Base-by-base conservation (phyloP, 2,329 filamentous ascomycete genomes). In the Xylariaceae sp. region DNA sequence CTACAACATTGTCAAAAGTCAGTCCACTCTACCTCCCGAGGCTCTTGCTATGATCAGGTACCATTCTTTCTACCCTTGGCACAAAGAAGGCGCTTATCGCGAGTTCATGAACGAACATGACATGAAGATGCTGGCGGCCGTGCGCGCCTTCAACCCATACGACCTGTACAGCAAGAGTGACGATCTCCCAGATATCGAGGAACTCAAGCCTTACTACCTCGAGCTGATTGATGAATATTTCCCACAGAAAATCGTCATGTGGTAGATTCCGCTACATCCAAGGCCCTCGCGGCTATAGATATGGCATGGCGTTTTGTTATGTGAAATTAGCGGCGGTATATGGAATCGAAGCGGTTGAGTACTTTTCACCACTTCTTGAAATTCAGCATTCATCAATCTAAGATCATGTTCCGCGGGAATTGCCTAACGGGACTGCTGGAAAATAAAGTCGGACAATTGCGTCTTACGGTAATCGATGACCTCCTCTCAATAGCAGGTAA, bases 61-160 rank as follows among this genome's bases (percentile, higher is more conserved):
- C 73, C 91, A 96, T 74, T 89, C 85, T 5, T 95, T 95, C 74
- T 96, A 96, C 73, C 86, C 91, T 15, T 96, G 90, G 91, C 91
- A 95, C 73, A 83, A 79, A 57, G 85, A 87, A 70, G 86, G 86
- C 51, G 90, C 88, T 6, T 96, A 96, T 73, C 72, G 73, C 56
- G 83, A 89, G 72, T 80, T 95, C 70, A 95, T 95, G 90, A 80
- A 86, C 69, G 84, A 87, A 56, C 86, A 91, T 68, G 91, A 96
- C 64, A 74, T 86, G 70, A 79, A 80, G 64, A 91, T 95, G 85
- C 74, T 95, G 63, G 81, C 83, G 67, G 89, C 89, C 8, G 90
- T 95, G 47, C 80, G 83, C 70, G 89, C 88, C 0, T 95, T 96
- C 73, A 95, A 95, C 70, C 89, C 90, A 0, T 96, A 95, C 65